Evolutionary conservation across 148 eudicot genomes (phyloP).

Genomic region (Rhododendron ovatum): DNA sequence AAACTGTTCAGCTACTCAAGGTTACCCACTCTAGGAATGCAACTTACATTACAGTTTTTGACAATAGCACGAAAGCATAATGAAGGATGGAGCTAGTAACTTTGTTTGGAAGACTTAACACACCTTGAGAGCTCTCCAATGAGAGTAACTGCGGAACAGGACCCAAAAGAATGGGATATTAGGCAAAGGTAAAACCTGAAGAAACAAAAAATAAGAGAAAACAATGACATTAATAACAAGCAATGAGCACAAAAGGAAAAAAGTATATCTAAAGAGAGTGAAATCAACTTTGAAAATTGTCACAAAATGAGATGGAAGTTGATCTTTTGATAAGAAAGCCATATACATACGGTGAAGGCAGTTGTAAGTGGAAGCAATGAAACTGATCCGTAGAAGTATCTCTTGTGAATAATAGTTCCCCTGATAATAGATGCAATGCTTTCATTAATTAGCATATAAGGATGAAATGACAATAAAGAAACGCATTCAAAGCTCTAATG

Average conservation of each 20-base stretch:
- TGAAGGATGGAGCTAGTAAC: not conserved
- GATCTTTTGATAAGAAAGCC: not conserved
- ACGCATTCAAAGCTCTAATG: not conserved
- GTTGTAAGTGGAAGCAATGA: slow-evolving; percentile 72
- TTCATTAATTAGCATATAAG: not conserved
- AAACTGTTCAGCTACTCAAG: not conserved
- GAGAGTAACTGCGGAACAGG: slow-evolving; percentile 87
- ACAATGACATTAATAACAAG: not conserved
- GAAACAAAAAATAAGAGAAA: slow-evolving; percentile 7
- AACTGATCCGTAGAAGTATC: slow-evolving; percentile 85
- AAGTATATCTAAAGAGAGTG: not conserved
- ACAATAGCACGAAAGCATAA: not conserved
- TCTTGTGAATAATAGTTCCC: slow-evolving; percentile 78
- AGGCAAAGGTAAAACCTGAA: slow-evolving; percentile 90
- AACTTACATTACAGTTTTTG: not conserved
- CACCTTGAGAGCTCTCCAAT: slow-evolving; percentile 97
- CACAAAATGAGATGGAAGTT: not conserved
- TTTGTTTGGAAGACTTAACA: slow-evolving; percentile 15
- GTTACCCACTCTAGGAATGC: not conserved
- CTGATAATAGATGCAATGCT: slow-evolving; percentile 32
- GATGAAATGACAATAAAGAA: not conserved
- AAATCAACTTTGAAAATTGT: not conserved
- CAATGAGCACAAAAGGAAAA: not conserved
- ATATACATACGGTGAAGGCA: slow-evolving; percentile 54
- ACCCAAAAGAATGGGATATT: slow-evolving; percentile 97